These are phyloP conservation scores for Fusarium nematophilum DNA, from an alignment of 2,329 filamentous ascomycete species.

Conservation along the genomic window DNA sequence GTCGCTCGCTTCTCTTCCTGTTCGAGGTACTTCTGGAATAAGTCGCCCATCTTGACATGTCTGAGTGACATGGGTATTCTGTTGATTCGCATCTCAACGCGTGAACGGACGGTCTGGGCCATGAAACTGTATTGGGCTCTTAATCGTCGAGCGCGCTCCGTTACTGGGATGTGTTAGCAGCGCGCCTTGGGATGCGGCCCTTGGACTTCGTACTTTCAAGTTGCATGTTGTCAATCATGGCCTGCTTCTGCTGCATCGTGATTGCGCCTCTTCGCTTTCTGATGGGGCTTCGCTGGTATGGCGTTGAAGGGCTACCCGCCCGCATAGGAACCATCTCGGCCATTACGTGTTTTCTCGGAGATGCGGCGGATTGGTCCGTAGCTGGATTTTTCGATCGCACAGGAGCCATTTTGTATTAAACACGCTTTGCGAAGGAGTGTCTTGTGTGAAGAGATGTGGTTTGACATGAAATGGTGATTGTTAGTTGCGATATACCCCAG, in stretches of 20 bases:
- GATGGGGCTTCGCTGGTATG: constrained; percentile 66
- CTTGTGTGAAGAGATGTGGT: constrained; percentile 5
- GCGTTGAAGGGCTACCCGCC: constrained; percentile 52
- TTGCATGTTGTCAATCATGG: constrained; percentile 88
- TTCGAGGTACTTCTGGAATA: constrained; percentile 67
- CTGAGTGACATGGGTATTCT: constrained; percentile 85
- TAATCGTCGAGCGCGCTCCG: constrained; percentile 86
- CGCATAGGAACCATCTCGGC: constrained; percentile 39
- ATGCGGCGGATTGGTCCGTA: constrained; percentile 40
- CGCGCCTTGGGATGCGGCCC: constrained; percentile 27
- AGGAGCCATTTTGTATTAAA: constrained; percentile 57
- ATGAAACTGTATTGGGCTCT: constrained; percentile 90
- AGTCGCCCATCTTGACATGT: constrained; percentile 83
- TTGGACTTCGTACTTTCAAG: constrained; percentile 75
- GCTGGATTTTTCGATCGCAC: constrained; percentile 53
- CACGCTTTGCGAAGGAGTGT: constrained; percentile 32
- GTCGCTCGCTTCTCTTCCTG: constrained; percentile 56
- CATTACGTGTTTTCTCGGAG: constrained; percentile 32
- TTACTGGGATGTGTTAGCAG: constrained; percentile 67
- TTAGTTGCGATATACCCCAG: constrained; percentile 35
- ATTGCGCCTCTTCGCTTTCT: constrained; percentile 72
- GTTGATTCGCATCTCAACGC: constrained; percentile 93
- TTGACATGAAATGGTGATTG: constrained; percentile 18
- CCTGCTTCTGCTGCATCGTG: constrained; percentile 81
- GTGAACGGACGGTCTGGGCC: constrained; percentile 83